These are phyloP conservation scores for Botrytis cinerea DNA, from an alignment of 2,329 filamentous ascomycete genomes.

Conservation along the genomic window DNA sequence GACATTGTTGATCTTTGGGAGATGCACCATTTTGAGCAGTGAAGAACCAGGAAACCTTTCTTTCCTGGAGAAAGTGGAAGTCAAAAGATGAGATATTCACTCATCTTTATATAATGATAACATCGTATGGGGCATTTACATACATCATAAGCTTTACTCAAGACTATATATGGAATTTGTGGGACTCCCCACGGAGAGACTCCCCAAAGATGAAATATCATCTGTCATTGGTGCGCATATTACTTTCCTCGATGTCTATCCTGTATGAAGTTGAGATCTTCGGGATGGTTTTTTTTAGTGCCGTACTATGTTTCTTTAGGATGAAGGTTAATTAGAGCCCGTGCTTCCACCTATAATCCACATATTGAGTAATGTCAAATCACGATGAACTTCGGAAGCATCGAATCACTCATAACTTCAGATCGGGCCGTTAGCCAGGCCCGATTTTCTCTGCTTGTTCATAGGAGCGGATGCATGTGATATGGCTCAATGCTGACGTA, in stretches of 20 bases:
- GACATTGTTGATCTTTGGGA: constrained; percentile 32
- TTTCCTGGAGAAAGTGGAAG: neutral
- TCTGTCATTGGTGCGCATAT: constrained; percentile 12
- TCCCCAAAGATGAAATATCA: neutral
- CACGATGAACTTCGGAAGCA: neutral
- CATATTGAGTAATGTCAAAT: neutral
- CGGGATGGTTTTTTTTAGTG: neutral
- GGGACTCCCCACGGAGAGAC: neutral
- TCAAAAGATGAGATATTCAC: neutral
- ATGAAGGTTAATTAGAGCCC: neutral
- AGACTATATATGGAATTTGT: neutral
- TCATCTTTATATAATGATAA: constrained; percentile 11
- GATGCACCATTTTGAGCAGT: constrained; percentile 23
- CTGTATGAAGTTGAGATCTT: constrained; percentile 2
- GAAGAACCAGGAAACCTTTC: neutral
- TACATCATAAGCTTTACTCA: neutral
- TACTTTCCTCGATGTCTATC: neutral
- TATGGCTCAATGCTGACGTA: constrained; percentile 9
- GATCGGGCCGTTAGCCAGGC: neutral
- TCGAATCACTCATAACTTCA: neutral
- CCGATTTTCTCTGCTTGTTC: neutral
- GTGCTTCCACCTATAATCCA: neutral
- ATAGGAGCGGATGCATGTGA: constrained; percentile 3
- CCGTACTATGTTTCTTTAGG: neutral
- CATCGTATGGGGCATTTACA: neutral